A percentile compares a stretch with the other conserved stretches of the same genome.
These are phyloP conservation scores for Phellinidium pouzarii DNA, from an alignment of 1,284 basidiomycete species.

Conservation along the genomic window DNA sequence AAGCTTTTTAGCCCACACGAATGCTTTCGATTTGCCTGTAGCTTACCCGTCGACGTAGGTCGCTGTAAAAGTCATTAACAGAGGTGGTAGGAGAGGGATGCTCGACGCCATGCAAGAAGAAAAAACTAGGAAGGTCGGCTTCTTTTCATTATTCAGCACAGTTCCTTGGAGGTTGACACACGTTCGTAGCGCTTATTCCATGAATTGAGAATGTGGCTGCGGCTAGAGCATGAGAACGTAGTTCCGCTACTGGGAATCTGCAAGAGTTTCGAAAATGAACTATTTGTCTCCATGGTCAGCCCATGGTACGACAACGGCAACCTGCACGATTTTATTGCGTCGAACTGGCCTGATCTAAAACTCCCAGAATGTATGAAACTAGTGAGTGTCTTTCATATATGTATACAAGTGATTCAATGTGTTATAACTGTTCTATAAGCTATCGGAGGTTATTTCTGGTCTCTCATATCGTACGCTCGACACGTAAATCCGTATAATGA, in stretches of 20 bases:
- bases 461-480: not conserved
- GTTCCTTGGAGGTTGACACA: not conserved
- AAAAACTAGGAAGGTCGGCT: not conserved
- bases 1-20: not conserved
- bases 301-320: conserved; percentile 26
- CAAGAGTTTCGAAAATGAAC: conserved; percentile 20
- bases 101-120: not conserved
- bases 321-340: conserved; percentile 21
- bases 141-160: not conserved
- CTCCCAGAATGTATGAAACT: conserved; percentile 19
- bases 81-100: not conserved
- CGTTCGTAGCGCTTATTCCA: conserved; percentile 19
- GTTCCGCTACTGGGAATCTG: conserved; percentile 23
- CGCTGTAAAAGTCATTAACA: conserved; percentile 3
- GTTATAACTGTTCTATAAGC: too few relatives aligned
- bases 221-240: conserved; percentile 25
- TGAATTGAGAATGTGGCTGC: conserved; percentile 25
- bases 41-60: not conserved
- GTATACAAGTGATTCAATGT: too few relatives aligned
- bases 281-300: conserved; percentile 25
- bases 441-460: not conserved
- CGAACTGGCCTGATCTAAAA: conserved; percentile 8
- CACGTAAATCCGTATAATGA: not conserved
- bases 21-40: not conserved
- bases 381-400: conserved; percentile 13